Evolutionary conservation across 345 rosid species (phyloP), one percentile per base, ranked within the genome.

Genomic region (Rhizophora apiculata): DNA sequence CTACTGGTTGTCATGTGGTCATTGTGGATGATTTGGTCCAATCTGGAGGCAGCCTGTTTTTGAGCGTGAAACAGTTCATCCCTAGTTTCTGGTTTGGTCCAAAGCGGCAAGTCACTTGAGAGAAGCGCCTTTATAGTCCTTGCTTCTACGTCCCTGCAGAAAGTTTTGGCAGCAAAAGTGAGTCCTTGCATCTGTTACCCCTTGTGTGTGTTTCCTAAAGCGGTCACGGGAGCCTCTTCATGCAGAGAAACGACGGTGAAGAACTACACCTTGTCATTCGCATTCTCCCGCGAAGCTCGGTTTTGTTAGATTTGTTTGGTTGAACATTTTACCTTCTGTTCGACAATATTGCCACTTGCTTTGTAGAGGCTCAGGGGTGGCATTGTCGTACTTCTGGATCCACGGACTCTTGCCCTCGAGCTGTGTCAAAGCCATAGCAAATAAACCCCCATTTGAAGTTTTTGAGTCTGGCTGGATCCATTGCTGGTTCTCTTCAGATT

Each of bases 141-240:
- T 51, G 13, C 15, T 29, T n/a, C 10, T 26, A n/a, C 43, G 26
- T 51, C 65, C 36, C 73, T 62, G 10, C 67, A 95, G 99, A 96
- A 92, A 92, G 97, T 86, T 39, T 77, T 95, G 83, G 85, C 99
- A 0, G 81, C 86, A 13, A 95, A 95, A 81, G 99, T 92, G 73
- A 95, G 99, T n/a, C n/a, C n/a, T n/a, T 67, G 93, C 99, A 15
- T 92, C 89, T 74, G 98, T 92, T 64, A 95, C 98, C 59, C 99
- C 30, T 5, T 92, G 20, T 97, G 96, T 2, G 98, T 92, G 53
- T 96, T 96, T 82, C 99, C 98, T 7, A n/a, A 87, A 89, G 59
- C 72, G 78, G 57, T 96, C 99, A 0, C 92, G 99, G 99, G 96
- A 92, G 82, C 89, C 83, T n/a, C 34, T 96, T 92, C 77, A 73